A percentile compares a stretch with the other conserved stretches of the same genome.
These are phyloP conservation scores for Pichia occidentalis DNA, from an alignment of 805 yeast species.

Conservation along the genomic window DNA sequence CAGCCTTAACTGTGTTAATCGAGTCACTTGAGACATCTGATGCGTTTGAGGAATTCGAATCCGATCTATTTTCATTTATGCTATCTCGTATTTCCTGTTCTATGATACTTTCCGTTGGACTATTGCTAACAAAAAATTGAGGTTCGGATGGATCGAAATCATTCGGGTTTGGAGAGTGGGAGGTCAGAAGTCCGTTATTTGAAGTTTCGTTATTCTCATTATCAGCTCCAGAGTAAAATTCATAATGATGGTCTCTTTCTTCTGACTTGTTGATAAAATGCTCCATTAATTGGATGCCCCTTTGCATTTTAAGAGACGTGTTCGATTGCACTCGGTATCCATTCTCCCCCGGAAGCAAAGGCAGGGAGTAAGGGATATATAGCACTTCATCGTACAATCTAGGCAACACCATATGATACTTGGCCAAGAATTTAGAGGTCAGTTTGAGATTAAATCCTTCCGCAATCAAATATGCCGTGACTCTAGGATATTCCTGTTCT, in stretches of 20 bases:
- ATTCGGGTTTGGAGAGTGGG: slow-evolving; percentile 15
- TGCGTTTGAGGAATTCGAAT: slow-evolving; percentile 2
- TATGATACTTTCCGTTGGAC: slow-evolving; percentile 28
- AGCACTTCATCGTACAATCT: slow-evolving; percentile 88
- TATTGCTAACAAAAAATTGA: slow-evolving; percentile 62
- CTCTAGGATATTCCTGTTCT: slow-evolving; percentile 65
- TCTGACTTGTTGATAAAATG: slow-evolving; percentile 73
- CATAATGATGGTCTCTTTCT: slow-evolving; percentile 85
- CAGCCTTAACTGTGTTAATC: neutral
- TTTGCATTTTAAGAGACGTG: slow-evolving; percentile 37
- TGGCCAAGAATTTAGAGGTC: slow-evolving; percentile 56
- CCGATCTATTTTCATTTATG: slow-evolving; percentile 6
- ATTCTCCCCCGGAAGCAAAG: slow-evolving; percentile 76
- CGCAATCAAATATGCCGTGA: slow-evolving; percentile 87
- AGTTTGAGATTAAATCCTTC: slow-evolving; percentile 67
- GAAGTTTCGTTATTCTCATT: slow-evolving; percentile 21
- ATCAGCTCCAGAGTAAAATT: slow-evolving; percentile 79
- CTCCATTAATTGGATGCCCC: slow-evolving; percentile 53
- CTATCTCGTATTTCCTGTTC: slow-evolving; percentile 15
- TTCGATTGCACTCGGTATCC: slow-evolving; percentile 74
- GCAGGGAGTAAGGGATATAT: slow-evolving; percentile 83
- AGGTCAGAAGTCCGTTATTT: slow-evolving; percentile 17
- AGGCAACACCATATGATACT: slow-evolving; percentile 77
- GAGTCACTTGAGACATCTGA: too few species aligned
- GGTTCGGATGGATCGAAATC: slow-evolving; percentile 93